Evolutionary conservation across 345 rosid species (phyloP).

Genomic region (Lepidium africanum): DNA sequence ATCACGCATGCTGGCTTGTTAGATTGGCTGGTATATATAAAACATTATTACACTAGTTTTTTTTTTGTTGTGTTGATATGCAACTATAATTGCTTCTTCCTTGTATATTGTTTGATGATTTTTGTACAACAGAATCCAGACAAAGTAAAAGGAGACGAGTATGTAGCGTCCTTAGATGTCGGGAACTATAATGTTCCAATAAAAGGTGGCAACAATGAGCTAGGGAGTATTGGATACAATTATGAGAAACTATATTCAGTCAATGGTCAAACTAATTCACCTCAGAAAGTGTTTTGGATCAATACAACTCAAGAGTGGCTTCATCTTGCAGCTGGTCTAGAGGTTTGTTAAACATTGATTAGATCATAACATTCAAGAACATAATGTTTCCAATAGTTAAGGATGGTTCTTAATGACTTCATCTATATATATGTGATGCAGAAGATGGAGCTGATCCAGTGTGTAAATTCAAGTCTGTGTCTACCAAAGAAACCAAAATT

Average conservation of each 20-base stretch:
- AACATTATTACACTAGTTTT: not conserved
- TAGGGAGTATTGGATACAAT: slow-evolving; percentile 35
- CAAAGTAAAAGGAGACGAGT: slow-evolving; percentile 2
- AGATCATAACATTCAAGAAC: not conserved
- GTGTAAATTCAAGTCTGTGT: slow-evolving; percentile 47
- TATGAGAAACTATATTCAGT: slow-evolving; percentile 33
- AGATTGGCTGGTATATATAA: slow-evolving; percentile 44
- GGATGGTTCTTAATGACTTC: not conserved
- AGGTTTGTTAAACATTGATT: slow-evolving; percentile 26
- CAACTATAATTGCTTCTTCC: not conserved
- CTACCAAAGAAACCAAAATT: slow-evolving; percentile 39
- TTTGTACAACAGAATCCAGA: slow-evolving; percentile 30
- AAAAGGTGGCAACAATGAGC: slow-evolving; percentile 25
- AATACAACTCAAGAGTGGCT: slow-evolving; percentile 38
- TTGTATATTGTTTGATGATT: not conserved
- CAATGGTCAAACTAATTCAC: slow-evolving; percentile 20
- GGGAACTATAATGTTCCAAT: slow-evolving; percentile 33
- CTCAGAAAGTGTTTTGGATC: slow-evolving; percentile 30
- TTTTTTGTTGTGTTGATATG: too few species aligned
- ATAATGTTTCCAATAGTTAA: not conserved
- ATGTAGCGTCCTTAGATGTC: slow-evolving; percentile 29
- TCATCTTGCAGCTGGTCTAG: slow-evolving; percentile 35
- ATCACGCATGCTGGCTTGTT: slow-evolving; percentile 42
- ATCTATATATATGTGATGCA: slow-evolving; percentile 1
- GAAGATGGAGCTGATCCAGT: slow-evolving; percentile 35